Conservation (phyloP, 805 yeast species). For the Myxozyma udenii region DNA sequence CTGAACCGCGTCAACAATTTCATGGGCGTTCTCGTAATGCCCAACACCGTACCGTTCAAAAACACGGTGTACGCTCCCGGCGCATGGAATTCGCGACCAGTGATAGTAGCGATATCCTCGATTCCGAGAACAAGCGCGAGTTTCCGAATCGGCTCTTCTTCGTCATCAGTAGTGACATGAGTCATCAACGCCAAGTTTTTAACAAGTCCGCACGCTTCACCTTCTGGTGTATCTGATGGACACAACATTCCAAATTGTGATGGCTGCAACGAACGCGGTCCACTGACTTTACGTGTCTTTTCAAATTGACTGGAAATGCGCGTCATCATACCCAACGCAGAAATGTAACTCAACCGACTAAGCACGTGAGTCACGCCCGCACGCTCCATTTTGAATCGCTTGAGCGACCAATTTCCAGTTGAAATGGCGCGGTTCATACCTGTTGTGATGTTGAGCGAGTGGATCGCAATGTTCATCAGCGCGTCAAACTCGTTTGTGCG, state of each 20-base stretch:
- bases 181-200: slow-evolving; percentile 97
- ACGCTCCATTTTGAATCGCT: slow-evolving; percentile 98
- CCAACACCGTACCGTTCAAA: slow-evolving; percentile 90
- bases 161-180: slow-evolving; percentile 97
- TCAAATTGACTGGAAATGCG: slow-evolving; percentile 98
- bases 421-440: slow-evolving; percentile 96
- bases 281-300: slow-evolving; percentile 94
- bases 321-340: slow-evolving; percentile 99
- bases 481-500: slow-evolving; percentile 96
- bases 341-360: slow-evolving; percentile 83
- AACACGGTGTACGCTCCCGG: slow-evolving; percentile 79
- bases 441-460: slow-evolving; percentile 87
- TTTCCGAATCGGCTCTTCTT: slow-evolving; percentile 79
- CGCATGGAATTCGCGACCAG: slow-evolving; percentile 77
- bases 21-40: slow-evolving; percentile 83
- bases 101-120: slow-evolving; percentile 76
- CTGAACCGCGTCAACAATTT: slow-evolving; percentile 78
- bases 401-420: slow-evolving; percentile 98
- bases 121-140: slow-evolving; percentile 83
- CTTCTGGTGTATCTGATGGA: slow-evolving; percentile 98
- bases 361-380: slow-evolving; percentile 98
- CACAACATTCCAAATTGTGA: slow-evolving; percentile 99
- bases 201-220: slow-evolving; percentile 99
- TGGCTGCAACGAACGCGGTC: slow-evolving; percentile 98
- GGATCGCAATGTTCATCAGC: slow-evolving; percentile 78